Percentiles rank a stretch among this genome's conserved stretches.
phyloP scores from a whole-genome alignment of 2,329 filamentous ascomycete species.

The Aschersonia sp. region DNA sequence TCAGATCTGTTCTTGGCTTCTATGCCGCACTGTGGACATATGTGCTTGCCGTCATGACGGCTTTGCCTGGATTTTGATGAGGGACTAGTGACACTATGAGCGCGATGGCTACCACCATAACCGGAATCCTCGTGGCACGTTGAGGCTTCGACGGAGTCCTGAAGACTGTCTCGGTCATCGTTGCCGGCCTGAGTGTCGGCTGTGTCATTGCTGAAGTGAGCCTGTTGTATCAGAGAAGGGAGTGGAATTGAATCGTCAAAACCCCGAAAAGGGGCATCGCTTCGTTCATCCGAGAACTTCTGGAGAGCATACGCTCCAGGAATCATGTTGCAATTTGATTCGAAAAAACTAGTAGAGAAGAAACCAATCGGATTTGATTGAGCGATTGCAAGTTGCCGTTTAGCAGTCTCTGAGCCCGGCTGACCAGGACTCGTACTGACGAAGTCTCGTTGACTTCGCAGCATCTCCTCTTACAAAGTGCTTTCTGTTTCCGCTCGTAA shows the following conservation, averaged over 20 bases:
- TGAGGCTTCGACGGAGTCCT: constrained; percentile 14
- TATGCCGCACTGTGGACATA: background rate
- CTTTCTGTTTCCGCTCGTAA: background rate
- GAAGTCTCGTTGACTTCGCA: background rate
- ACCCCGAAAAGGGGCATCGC: constrained; percentile 1
- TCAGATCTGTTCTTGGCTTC: constrained; percentile 5
- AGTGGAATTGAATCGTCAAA: background rate
- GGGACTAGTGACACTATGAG: constrained; percentile 26
- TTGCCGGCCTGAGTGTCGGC: background rate
- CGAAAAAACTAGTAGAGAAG: background rate
- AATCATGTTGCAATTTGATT: background rate
- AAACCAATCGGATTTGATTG: background rate
- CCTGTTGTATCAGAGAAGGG: background rate
- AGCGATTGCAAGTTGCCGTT: background rate
- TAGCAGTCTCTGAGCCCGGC: background rate
- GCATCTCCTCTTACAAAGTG: background rate
- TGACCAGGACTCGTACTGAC: background rate
- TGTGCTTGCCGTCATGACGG: background rate
- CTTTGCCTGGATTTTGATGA: constrained; percentile 24
- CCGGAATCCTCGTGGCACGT: constrained; percentile 25
- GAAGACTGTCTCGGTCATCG: constrained; percentile 6
- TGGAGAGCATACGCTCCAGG: constrained; percentile 1
- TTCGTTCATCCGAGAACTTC: background rate
- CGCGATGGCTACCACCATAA: constrained; percentile 26
- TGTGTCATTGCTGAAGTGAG: background rate